Evolutionary conservation across 169 alveolate genomes (phyloP).

Genomic region (Toxoplasma gondii): DNA sequence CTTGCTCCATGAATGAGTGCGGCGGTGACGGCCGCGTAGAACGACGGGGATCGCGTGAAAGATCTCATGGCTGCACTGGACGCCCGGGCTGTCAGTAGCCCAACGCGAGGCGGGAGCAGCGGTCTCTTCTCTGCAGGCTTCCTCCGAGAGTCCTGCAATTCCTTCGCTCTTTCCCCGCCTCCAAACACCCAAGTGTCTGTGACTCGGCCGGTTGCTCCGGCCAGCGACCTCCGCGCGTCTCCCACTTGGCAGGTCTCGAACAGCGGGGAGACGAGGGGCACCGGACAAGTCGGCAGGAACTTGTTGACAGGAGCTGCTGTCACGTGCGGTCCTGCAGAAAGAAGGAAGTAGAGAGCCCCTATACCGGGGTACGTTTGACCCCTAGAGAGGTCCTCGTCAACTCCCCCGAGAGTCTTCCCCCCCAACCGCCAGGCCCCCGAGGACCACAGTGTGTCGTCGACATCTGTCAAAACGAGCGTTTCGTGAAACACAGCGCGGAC

Average conservation of each 20-base stretch:
- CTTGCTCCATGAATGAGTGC: constrained; percentile 48
- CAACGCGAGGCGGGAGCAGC: constrained; percentile 49
- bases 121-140: not conserved
- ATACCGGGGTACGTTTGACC: constrained; percentile 66
- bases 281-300: constrained; percentile 26
- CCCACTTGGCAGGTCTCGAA: not conserved
- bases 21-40: constrained; percentile 38
- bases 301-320: constrained; percentile 39
- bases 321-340: constrained; percentile 61
- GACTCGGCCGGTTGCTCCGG: not conserved
- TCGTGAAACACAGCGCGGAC: constrained; percentile 40
- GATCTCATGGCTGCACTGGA: constrained; percentile 36
- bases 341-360: constrained; percentile 43
- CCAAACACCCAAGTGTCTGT: not conserved
- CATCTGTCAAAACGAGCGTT: constrained; percentile 48
- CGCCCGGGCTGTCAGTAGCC: constrained; percentile 53
- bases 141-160: no score
- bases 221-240: not conserved
- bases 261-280: constrained; percentile 28
- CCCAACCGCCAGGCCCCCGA: constrained; percentile 55
- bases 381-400: constrained; percentile 40
- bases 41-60: constrained; percentile 53
- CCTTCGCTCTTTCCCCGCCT: not conserved
- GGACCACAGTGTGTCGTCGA: constrained; percentile 66
- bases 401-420: constrained; percentile 57